Conservation (phyloP, 2,329 filamentous ascomycete species). For the Colletotrichum acutatum region DNA sequence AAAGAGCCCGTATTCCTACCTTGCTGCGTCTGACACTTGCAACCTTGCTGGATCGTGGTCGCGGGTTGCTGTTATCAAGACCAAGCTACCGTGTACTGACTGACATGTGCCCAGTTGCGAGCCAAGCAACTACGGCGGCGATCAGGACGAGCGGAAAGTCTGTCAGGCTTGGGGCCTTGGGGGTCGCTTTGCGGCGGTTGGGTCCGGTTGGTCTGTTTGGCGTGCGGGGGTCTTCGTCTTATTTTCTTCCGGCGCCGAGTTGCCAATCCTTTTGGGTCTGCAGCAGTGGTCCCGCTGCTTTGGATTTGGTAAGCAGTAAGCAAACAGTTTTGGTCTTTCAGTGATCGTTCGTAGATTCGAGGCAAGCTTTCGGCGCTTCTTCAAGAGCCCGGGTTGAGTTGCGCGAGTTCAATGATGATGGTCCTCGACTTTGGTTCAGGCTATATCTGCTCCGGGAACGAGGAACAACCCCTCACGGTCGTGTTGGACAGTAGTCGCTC, state of each 20-base stretch:
- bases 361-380: background rate
- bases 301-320: background rate
- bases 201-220: background rate
- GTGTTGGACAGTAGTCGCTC: background rate
- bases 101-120: slow-evolving; percentile 25
- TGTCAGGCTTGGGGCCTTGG: background rate
- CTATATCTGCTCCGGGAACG: background rate
- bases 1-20: background rate
- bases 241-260: slow-evolving; percentile 14
- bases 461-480: background rate
- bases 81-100: background rate
- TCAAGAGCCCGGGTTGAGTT: background rate
- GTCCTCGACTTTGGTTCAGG: background rate
- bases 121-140: slow-evolving; percentile 3
- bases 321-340: too few species aligned
- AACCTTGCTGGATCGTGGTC: background rate
- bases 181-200: background rate
- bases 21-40: background rate
- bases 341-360: too few species aligned
- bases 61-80: background rate
- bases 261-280: background rate
- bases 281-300: background rate
- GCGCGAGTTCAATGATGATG: background rate
- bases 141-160: slow-evolving; percentile 30
- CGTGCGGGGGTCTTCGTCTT: slow-evolving; percentile 5